Conservation (phyloP, 1,139 yeast species). For the Eremothecium cymbalariae region DNA sequence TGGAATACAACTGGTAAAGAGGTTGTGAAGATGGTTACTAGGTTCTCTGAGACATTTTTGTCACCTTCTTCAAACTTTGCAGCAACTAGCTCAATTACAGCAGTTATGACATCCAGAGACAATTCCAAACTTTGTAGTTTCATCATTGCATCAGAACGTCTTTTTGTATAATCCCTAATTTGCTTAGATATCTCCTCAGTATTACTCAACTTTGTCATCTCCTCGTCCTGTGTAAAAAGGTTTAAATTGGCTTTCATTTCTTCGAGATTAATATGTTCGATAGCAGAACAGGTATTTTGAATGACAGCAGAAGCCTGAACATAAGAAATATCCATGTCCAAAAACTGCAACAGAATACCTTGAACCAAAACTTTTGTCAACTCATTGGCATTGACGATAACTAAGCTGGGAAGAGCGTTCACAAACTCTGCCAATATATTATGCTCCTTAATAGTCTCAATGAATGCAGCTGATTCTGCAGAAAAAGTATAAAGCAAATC, state of each 20-base stretch:
- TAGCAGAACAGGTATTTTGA: slow-evolving; percentile 28
- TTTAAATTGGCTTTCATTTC: slow-evolving; percentile 21
- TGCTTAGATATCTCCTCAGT: slow-evolving; percentile 39
- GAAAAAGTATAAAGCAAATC: slow-evolving; percentile 62
- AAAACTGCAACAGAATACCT: slow-evolving; percentile 54
- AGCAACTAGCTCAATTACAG: slow-evolving; percentile 57
- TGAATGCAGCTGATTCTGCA: slow-evolving; percentile 53
- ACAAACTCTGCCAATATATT: slow-evolving; percentile 25
- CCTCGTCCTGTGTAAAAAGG: slow-evolving; percentile 27
- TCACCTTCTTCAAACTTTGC: slow-evolving; percentile 18
- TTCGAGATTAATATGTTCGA: slow-evolving; percentile 38
- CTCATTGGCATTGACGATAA: slow-evolving; percentile 32
- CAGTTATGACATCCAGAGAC: slow-evolving; percentile 65
- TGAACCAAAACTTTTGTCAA: slow-evolving; percentile 46
- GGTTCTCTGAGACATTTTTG: slow-evolving; percentile 23
- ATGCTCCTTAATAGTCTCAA: slow-evolving; percentile 32
- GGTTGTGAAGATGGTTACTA: slow-evolving; percentile 30
- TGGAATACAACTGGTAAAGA: slow-evolving; percentile 38
- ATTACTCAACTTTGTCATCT: slow-evolving; percentile 27
- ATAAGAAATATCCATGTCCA: slow-evolving; percentile 34
- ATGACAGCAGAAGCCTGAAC: slow-evolving; percentile 28
- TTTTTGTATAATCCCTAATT: slow-evolving; percentile 36
- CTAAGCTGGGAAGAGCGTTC: slow-evolving; percentile 21
- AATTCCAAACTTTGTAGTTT: slow-evolving; percentile 59
- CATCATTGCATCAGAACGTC: slow-evolving; percentile 41